Percentiles rank a stretch among this genome's conserved stretches.
These are phyloP conservation scores for Hygrophoropsis aurantiaca DNA, from an alignment of 768 basidiomycete species.

Conservation along the genomic window DNA sequence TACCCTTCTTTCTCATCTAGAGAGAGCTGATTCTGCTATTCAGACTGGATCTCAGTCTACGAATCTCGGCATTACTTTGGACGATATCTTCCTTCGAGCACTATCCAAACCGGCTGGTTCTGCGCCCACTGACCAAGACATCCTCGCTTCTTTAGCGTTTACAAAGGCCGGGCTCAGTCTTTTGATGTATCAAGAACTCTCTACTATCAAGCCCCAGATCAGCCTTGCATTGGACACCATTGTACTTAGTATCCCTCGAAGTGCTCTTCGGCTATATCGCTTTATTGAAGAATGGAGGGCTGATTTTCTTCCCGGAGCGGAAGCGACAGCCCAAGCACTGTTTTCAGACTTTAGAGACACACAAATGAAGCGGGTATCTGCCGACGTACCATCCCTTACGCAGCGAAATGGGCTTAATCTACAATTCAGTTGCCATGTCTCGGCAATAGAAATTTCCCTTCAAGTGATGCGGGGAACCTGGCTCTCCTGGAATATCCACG, in stretches of 20 bases:
- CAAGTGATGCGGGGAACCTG: slow-evolving; percentile 90
- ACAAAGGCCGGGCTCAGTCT: slow-evolving; percentile 44
- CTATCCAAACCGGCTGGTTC: slow-evolving; percentile 44
- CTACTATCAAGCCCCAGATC: slow-evolving; percentile 40
- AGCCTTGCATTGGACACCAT: slow-evolving; percentile 46
- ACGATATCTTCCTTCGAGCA: slow-evolving; percentile 57
- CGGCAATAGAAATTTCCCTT: slow-evolving; percentile 56
- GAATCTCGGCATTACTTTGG: slow-evolving; percentile 48
- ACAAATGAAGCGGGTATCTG: slow-evolving; percentile 33
- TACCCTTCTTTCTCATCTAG: slow-evolving; percentile 35
- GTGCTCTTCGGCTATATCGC: slow-evolving; percentile 73
- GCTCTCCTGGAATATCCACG: slow-evolving; percentile 70
- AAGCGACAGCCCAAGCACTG: slow-evolving; percentile 62
- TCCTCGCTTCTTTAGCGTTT: slow-evolving; percentile 61
- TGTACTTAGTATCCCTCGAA: slow-evolving; percentile 69
- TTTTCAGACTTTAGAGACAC: slow-evolving; percentile 59
- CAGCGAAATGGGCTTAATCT: slow-evolving; percentile 22
- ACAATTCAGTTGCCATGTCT: slow-evolving; percentile 54
- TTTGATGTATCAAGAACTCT: slow-evolving; percentile 46
- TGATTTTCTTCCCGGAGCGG: slow-evolving; percentile 75
- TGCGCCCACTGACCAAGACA: slow-evolving; percentile 46
- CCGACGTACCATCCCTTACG: slow-evolving; percentile 20
- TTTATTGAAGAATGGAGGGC: slow-evolving; percentile 83
- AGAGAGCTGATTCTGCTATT: slow-evolving; percentile 11
- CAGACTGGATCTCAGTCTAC: slow-evolving; percentile 38